Evolutionary conservation across 1,284 basidiomycete genomes (phyloP), one percentile per base, ranked within the genome.

Genomic region (Moesziomyces sp.): DNA sequence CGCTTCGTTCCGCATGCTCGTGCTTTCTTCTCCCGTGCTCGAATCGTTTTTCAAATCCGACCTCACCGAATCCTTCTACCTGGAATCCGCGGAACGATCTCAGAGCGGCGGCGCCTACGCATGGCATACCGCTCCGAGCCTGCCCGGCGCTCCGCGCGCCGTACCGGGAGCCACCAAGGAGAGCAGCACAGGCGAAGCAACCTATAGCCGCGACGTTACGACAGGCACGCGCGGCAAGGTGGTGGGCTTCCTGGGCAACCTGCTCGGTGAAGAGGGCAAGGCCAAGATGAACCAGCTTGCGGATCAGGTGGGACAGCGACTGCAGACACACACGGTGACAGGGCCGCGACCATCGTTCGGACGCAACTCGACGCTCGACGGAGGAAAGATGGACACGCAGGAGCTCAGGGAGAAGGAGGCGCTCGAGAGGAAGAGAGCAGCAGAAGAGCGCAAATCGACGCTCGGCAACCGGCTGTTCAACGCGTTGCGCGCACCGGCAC

Each of bases 221-320:
- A 78, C 78, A 11, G 81, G 81, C 5, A 74, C 80, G 3, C 57
- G 78, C 13, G 81, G 81, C 26, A 77, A 77, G 44, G 78, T 83
- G 18, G 74, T 82, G 14, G 82, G 82, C 23, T 78, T 84, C 52
- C 67, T 84, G 6, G 82, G 82, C 35, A 81, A 82, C 14, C 54
- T 83, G 10, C 52, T 83, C 7, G 82, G 82, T 19, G 82, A 84
- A 28, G 82, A 83, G 40, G 81, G 78, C 14, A 83, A 83, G 42
- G 77, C 78, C 2, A 78, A 79, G 56, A 81, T 83, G 74, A 78
- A 79, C 30, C 77, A 80, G 49, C 43, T 84, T 34, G 81, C 80
- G 13, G 82, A 84, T 55, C 75, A 78, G 35, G 82, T 83, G 0
- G 82, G 77, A 1, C 73, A 80, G 44, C 63, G 75, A 38, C 58